Evolutionary conservation across 306 rosid genomes (phyloP).

Genomic region (Vigna mungo): DNA sequence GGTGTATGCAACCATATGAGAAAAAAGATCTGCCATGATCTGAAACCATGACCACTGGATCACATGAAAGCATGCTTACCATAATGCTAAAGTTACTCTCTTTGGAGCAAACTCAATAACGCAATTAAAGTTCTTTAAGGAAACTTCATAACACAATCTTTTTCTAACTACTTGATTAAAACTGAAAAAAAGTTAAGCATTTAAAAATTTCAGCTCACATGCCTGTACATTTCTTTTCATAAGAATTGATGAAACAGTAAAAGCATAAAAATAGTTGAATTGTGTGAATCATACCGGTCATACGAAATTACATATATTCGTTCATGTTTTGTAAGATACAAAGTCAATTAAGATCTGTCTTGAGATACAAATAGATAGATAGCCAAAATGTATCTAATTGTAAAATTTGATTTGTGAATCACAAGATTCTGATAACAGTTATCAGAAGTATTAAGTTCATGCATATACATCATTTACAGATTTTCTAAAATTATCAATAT

Average conservation of each 20-base stretch:
- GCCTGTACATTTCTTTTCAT: too few relatives aligned
- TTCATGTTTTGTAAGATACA: too few relatives aligned
- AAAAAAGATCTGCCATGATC: conserved; percentile 2
- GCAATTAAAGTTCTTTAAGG: conserved; percentile 15
- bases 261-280: too few relatives aligned
- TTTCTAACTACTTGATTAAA: not conserved
- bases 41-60: not conserved
- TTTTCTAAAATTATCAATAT: not conserved
- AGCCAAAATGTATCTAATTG: too few relatives aligned
- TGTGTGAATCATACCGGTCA: too few relatives aligned
- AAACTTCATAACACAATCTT: conserved; percentile 35
- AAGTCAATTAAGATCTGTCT: too few relatives aligned
- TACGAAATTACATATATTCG: too few relatives aligned
- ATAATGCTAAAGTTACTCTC: conserved; percentile 10
- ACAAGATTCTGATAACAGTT: too few relatives aligned
- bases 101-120: conserved; percentile 18
- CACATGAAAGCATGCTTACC: conserved; percentile 10
- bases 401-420: too few relatives aligned
- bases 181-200: not conserved
- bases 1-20: not conserved
- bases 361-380: too few relatives aligned
- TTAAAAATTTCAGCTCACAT: too few relatives aligned
- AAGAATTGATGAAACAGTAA: too few relatives aligned
- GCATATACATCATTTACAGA: not conserved
- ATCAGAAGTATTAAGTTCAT: not conserved